phyloP scores from a whole-genome alignment of 352 stramenopile species.

The Globisporangium heterothallicum region DNA sequence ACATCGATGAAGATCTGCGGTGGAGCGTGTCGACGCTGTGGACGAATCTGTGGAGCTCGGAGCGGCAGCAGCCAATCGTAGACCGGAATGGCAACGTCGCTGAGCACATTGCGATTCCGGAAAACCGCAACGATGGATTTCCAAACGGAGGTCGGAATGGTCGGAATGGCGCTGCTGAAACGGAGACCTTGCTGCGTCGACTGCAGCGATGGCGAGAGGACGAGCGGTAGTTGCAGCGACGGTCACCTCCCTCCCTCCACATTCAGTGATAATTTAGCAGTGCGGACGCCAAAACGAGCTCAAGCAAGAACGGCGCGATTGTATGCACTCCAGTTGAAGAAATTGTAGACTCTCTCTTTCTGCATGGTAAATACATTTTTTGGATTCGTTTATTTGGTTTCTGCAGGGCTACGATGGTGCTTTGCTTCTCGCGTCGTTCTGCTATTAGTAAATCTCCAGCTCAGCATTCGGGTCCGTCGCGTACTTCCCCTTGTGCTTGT shows the following conservation, averaged over 20 bases:
- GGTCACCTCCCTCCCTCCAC: background rate
- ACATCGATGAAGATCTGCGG: conserved; percentile 31
- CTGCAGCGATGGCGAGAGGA: conserved; percentile 13
- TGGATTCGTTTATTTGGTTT: background rate
- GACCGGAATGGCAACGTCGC: background rate
- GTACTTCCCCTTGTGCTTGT: conserved; percentile 82
- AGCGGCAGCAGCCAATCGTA: background rate
- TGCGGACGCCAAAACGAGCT: background rate
- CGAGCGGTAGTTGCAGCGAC: conserved; percentile 1
- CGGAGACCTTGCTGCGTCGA: conserved; percentile 19
- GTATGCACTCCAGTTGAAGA: background rate
- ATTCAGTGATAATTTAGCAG: background rate
- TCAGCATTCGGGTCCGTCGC: conserved; percentile 46
- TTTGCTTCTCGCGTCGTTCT: background rate
- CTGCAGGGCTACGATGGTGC: background rate
- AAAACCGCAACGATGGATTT: background rate
- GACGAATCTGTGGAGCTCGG: conserved; percentile 19
- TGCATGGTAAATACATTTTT: background rate
- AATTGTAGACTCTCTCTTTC: background rate
- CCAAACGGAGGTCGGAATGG: background rate
- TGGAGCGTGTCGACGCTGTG: conserved; percentile 36
- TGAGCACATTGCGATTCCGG: conserved; percentile 8
- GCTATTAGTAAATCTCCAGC: conserved; percentile 52
- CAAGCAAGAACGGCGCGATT: background rate
- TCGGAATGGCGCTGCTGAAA: background rate